phyloP scores from a whole-genome alignment of 331 rosid genomes.

The Rhamnella rubrinervis region DNA sequence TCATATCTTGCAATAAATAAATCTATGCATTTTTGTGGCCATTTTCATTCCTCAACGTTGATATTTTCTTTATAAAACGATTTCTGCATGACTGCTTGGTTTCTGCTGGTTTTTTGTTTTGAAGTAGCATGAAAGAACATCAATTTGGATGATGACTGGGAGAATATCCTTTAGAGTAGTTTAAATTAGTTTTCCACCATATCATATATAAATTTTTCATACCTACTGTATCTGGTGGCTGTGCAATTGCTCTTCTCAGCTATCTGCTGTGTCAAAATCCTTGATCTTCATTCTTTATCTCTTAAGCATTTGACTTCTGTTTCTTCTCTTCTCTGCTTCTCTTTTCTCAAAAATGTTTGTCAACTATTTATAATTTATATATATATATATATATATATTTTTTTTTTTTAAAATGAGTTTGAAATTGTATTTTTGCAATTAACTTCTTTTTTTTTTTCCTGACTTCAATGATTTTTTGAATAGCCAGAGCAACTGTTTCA shows the following conservation, averaged over 20 bases:
- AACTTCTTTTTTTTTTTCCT: slow-evolving; percentile 26
- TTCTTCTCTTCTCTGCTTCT: neutral
- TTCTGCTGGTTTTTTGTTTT: neutral
- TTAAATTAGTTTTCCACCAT: neutral
- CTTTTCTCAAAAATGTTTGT: neutral
- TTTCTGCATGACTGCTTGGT: neutral
- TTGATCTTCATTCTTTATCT: neutral
- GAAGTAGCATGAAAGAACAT: neutral
- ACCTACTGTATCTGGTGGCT: no score
- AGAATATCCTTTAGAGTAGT: neutral
- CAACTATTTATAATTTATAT: neutral
- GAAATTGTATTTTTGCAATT: slow-evolving; percentile 19
- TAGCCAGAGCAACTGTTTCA: slow-evolving; percentile 99
- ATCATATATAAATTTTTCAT: no score
- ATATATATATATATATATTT: no score
- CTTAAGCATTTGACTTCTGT: neutral
- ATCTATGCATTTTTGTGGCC: neutral
- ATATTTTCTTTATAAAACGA: neutral
- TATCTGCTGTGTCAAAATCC: neutral
- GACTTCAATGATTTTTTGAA: slow-evolving; percentile 53
- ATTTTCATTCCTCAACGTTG: neutral
- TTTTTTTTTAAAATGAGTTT: neutral
- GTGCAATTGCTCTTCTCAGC: neutral
- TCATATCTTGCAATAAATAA: neutral
- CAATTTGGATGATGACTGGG: neutral